Evolutionary conservation across 169 alveolate species (phyloP), one percentile per base, ranked within the genome.

Genomic region (Theileria parva): DNA sequence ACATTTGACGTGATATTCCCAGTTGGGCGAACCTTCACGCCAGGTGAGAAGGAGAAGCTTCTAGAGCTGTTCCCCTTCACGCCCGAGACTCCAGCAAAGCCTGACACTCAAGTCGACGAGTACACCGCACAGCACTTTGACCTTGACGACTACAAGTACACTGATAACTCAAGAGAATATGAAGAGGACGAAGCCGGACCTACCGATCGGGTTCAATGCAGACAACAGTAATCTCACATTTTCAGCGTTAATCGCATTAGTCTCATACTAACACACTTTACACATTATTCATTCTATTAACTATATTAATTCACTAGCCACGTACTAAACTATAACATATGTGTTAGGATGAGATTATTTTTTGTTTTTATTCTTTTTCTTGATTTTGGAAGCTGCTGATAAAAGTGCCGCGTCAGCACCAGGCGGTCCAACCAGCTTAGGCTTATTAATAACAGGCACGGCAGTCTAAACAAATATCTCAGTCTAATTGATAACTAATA

Each of bases 1-100:
- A 92, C 95, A 17, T 96, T 97, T 77, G 96, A 96, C 81, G 97
- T 98, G 32, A 94, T 88, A 50, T 97, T 97, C 90, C 99, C 99
- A 19, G 93, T 91, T 74, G 92, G 85, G 39, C 81, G 93, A 39
- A 70, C 85, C 17, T 84, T 90, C 77, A 72, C 89, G 13, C 70
- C 85, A 32, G 88, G 59, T 13, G 90, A 90, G 73, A 86, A 87
- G 72, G 86, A 77, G 48, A 59, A 61, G 3, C 86, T 90, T 79
- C 69, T 74, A n/a, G 79, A 69, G 74, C 80, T 85, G 32, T 85
- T 85, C 87, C 91, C 91, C 21, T 85, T 72, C 68, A 65, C 63
- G 4, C 81, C 83, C 21, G 85, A 85, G 69, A 30, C 23, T 0
- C 50, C 69, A 19, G 65, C 69, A 21, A 55, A 7, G 17, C 70